Conservation (phyloP, 1,284 basidiomycete genomes). For the Apiotrichum domesticum region DNA sequence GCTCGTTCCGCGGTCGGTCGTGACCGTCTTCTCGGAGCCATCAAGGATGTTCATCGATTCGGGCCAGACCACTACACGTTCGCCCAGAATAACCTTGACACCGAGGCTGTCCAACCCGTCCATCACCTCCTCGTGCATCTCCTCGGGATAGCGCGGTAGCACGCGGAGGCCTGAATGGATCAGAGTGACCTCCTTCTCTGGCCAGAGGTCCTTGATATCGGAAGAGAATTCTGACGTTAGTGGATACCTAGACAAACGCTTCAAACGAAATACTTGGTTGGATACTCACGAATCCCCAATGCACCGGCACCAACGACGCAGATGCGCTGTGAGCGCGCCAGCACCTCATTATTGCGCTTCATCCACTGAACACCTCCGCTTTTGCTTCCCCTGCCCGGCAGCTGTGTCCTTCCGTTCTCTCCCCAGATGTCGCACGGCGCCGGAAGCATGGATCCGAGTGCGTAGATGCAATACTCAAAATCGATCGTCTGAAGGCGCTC, state of each 20-base stretch:
- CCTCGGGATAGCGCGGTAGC: slow-evolving; percentile 47
- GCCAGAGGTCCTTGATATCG: slow-evolving; percentile 48
- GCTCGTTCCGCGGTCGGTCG: slow-evolving; percentile 56
- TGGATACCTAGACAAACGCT: background rate
- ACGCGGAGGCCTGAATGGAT: slow-evolving; percentile 49
- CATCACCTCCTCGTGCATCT: slow-evolving; percentile 44
- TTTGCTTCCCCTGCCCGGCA: slow-evolving; percentile 34
- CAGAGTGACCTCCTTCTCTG: slow-evolving; percentile 47
- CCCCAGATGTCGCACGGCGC: slow-evolving; percentile 45
- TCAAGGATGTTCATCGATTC: slow-evolving; percentile 30
- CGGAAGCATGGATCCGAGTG: slow-evolving; percentile 43
- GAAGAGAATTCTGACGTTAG: slow-evolving; percentile 46
- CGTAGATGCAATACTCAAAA: slow-evolving; percentile 50
- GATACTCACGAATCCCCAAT: slow-evolving; percentile 48
- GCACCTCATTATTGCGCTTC: slow-evolving; percentile 24
- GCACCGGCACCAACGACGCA: slow-evolving; percentile 50
- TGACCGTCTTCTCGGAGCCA: slow-evolving; percentile 47
- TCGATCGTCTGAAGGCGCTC: slow-evolving; percentile 28
- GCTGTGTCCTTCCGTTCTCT: slow-evolving; percentile 19
- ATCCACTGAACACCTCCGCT: slow-evolving; percentile 26
- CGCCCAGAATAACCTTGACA: slow-evolving; percentile 47
- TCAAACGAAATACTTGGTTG: too few species aligned
- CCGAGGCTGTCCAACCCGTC: slow-evolving; percentile 41
- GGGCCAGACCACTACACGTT: slow-evolving; percentile 43
- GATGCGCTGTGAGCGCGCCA: slow-evolving; percentile 44